phyloP scores from a whole-genome alignment of 106 monocot species.

The Narthecium ossifragum region DNA sequence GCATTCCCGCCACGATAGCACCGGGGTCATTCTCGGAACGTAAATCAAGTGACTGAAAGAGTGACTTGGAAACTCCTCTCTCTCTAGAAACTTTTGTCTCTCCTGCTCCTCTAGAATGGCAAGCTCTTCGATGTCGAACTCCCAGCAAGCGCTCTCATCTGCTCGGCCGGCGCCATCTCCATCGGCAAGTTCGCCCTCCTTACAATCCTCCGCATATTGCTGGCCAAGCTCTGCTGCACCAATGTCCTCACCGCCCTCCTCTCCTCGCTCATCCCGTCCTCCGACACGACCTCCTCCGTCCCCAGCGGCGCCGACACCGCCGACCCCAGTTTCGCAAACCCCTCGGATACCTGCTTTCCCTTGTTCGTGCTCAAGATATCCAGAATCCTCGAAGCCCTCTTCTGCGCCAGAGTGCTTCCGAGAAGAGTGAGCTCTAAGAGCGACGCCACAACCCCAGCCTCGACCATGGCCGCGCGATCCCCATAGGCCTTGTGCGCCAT shows the following conservation, averaged over 20 bases:
- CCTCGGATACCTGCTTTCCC: conserved; percentile 54
- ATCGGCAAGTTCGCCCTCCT: conserved; percentile 56
- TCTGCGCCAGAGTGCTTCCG: conserved; percentile 72
- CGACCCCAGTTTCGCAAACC: too few species aligned
- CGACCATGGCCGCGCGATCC: conserved; percentile 47
- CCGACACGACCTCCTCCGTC: background rate
- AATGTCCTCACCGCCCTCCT: conserved; percentile 52
- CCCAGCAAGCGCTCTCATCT: conserved; percentile 20
- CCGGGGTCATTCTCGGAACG: too few species aligned
- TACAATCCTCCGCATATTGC: conserved; percentile 64
- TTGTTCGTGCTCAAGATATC: conserved; percentile 53
- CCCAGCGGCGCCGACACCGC: conserved; percentile 18
- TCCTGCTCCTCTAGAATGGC: conserved; percentile 36
- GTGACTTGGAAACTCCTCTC: background rate
- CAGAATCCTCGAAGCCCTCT: conserved; percentile 62
- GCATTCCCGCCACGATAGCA: too few species aligned
- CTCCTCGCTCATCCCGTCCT: conserved; percentile 47
- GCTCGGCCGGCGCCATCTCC: conserved; percentile 39
- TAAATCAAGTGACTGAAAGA: too few species aligned
- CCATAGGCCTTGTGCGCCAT: conserved; percentile 44
- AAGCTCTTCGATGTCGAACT: conserved; percentile 68
- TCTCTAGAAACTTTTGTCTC: background rate
- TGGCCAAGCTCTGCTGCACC: conserved; percentile 75
- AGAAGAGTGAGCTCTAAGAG: conserved; percentile 71
- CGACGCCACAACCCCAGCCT: conserved; percentile 42